Percentiles rank a stretch among this genome's conserved stretches.
phyloP scores from a whole-genome alignment of 371 early-diverging fungal genomes.

The Rhizopus sp. region DNA sequence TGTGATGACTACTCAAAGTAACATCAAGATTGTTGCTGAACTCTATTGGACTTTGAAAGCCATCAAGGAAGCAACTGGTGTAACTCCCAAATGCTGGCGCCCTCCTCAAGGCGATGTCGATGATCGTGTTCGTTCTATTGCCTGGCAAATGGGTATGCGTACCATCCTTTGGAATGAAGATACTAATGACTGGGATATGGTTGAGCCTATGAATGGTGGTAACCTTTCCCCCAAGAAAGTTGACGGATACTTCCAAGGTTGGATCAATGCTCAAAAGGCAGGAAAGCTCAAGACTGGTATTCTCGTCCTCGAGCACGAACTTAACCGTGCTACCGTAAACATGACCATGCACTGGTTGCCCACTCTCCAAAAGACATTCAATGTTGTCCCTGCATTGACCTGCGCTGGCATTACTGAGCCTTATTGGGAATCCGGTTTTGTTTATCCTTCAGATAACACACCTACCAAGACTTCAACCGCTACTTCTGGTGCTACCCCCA shows the following conservation, averaged over 20 bases:
- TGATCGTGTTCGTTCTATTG: conserved; percentile 50
- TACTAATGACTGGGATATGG: conserved; percentile 31
- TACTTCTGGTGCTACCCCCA: conserved; percentile 1
- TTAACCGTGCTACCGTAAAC: conserved; percentile 43
- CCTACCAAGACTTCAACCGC: background rate
- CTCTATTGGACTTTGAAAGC: conserved; percentile 49
- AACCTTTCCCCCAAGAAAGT: conserved; percentile 25
- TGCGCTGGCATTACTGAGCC: conserved; percentile 47
- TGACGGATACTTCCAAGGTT: conserved; percentile 37
- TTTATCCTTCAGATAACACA: conserved; percentile 26
- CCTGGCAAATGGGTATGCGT: conserved; percentile 47
- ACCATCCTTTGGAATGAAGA: conserved; percentile 45
- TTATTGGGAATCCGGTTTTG: conserved; percentile 43
- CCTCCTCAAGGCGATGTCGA: conserved; percentile 56
- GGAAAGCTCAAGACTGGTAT: conserved; percentile 35
- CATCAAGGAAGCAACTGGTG: conserved; percentile 54
- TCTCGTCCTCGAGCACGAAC: conserved; percentile 49
- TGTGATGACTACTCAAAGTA: conserved; percentile 48
- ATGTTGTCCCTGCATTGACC: conserved; percentile 37
- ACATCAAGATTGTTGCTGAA: conserved; percentile 56
- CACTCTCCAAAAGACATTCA: conserved; percentile 32
- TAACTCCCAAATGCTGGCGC: conserved; percentile 55
- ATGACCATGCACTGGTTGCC: conserved; percentile 49
- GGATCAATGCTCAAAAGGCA: conserved; percentile 35
- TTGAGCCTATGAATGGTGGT: conserved; percentile 34